phyloP scores from a whole-genome alignment of 352 stramenopile species.

The Halophytophthora batemanensis region DNA sequence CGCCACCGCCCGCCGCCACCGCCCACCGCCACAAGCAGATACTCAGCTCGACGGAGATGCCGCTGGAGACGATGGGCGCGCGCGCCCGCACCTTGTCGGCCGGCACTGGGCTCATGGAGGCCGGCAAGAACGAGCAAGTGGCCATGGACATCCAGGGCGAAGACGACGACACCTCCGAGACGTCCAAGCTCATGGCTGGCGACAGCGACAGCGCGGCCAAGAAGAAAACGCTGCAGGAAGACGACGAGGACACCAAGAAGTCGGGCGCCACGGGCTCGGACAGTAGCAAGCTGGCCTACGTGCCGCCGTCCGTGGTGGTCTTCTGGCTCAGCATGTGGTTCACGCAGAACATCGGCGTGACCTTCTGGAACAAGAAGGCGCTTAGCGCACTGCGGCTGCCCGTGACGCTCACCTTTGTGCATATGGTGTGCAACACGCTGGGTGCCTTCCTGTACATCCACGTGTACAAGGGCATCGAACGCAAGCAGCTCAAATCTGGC shows the following conservation, averaged over 20 bases:
- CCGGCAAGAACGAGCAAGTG: conserved; percentile 16
- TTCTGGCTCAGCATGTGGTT: conserved; percentile 89
- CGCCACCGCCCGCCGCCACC: conserved; percentile 2
- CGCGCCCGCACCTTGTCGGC: conserved; percentile 18
- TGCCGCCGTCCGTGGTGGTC: conserved; percentile 53
- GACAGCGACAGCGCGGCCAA: conserved; percentile 6
- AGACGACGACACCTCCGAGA: conserved; percentile 20
- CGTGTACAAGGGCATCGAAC: conserved; percentile 59
- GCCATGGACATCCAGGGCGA: conserved; percentile 18
- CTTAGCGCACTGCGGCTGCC: conserved; percentile 65
- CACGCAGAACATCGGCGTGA: conserved; percentile 92
- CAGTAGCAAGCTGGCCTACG: conserved; percentile 63
- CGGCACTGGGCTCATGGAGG: conserved; percentile 10
- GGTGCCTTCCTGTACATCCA: conserved; percentile 81
- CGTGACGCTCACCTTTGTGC: conserved; percentile 89
- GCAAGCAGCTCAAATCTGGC: conserved; percentile 54
- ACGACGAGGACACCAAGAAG: conserved; percentile 24
- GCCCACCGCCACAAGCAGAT: conserved; percentile 4
- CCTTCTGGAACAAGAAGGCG: conserved; percentile 94
- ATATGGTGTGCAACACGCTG: conserved; percentile 93
- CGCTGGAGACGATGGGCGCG: conserved; percentile 18
- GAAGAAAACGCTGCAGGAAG: conserved; percentile 6
- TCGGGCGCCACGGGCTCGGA: conserved; percentile 1
- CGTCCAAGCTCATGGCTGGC: conserved; percentile 21
- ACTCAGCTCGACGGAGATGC: conserved; percentile 10